phyloP scores from a whole-genome alignment of 2,329 filamentous ascomycete genomes.

The Ophiocordyceps polyrhachis-furcata region DNA sequence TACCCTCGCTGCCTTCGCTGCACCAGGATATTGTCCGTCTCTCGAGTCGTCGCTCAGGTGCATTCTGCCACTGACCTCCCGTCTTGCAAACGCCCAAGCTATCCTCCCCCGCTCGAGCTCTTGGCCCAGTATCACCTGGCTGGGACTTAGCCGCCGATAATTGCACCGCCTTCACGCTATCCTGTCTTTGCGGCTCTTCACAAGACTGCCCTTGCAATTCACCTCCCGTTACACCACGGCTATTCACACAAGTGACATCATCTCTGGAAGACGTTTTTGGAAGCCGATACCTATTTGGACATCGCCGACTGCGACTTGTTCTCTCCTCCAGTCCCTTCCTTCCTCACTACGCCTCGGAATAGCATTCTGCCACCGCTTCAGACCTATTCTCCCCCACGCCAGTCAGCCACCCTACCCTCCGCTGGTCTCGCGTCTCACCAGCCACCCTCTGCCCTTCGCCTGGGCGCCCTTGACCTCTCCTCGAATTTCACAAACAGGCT shows the following conservation, averaged over 20 bases:
- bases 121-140: not conserved
- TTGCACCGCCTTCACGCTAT: not conserved
- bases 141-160: slow-evolving; percentile 1
- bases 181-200: no score
- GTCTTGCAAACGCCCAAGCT: not conserved
- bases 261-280: slow-evolving; percentile 6
- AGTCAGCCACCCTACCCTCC: not conserved
- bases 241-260: not conserved
- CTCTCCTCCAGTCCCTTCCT: slow-evolving; percentile 17
- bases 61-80: not conserved
- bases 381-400: slow-evolving; percentile 1
- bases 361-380: slow-evolving; percentile 1
- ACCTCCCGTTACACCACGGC: not conserved
- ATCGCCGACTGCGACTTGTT: slow-evolving; percentile 14
- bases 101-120: not conserved
- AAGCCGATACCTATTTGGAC: slow-evolving; percentile 9
- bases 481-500: not conserved
- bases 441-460: no score
- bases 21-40: not conserved
- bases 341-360: slow-evolving; percentile 5
- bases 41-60: not conserved
- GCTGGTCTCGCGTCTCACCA: not conserved
- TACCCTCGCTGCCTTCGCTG: slow-evolving; percentile 1
- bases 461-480: not conserved
- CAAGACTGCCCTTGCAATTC: no score